Evolutionary conservation across 495 filamentous ascomycete species (phyloP).

Genomic region (Podospora conica): DNA sequence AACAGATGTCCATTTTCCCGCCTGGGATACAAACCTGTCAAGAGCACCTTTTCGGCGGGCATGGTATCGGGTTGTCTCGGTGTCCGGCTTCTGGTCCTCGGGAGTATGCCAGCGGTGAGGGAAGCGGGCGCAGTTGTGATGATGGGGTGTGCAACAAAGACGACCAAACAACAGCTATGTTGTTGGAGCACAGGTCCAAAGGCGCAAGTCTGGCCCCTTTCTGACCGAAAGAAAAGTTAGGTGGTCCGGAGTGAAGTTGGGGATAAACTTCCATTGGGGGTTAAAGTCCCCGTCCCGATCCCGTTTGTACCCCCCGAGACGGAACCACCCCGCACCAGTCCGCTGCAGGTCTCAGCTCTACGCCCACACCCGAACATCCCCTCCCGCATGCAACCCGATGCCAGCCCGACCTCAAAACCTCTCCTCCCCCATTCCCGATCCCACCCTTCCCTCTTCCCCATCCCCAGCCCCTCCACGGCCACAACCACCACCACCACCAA

Average conservation of each 20-base stretch:
- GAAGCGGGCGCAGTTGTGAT: neutral
- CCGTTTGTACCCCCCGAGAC: no score
- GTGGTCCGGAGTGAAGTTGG: neutral
- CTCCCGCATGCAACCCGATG: neutral
- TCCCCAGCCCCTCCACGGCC: neutral
- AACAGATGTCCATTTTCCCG: neutral
- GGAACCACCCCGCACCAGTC: neutral
- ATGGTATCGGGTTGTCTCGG: neutral
- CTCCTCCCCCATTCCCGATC: neutral
- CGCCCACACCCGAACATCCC: neutral
- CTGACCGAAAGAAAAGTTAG: no score
- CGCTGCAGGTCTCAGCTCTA: neutral
- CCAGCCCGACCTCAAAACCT: neutral
- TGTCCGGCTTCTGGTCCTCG: neutral
- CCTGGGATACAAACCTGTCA: neutral
- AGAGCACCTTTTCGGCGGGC: neutral
- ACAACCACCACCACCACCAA: neutral
- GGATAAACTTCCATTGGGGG: neutral
- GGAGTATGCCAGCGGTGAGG: no score
- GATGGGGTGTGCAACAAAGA: neutral
- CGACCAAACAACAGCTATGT: neutral
- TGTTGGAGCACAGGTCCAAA: rapidly evolving
- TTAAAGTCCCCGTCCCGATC: no score
- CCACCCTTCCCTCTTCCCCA: neutral
- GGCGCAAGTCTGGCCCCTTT: neutral